Percentiles rank a stretch among this genome's conserved stretches.
Conservation (phyloP, 2,329 filamentous ascomycete genomes). For the Penicillium expansum region DNA sequence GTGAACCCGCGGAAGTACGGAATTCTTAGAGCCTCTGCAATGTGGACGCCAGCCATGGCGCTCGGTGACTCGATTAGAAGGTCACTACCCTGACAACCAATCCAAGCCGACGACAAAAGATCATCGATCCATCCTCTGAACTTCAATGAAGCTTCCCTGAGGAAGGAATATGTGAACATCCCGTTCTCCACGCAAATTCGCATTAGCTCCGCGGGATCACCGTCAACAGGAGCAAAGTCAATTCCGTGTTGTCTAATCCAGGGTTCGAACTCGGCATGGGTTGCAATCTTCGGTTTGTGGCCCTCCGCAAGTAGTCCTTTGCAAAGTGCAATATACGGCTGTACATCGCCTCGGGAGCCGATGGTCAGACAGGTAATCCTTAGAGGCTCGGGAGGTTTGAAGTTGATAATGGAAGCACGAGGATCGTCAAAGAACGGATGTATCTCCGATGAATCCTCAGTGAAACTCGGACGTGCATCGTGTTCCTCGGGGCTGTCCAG, state of each 20-base stretch:
- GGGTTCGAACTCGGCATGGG: slow-evolving; percentile 80
- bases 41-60: slow-evolving; percentile 96
- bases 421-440: slow-evolving; percentile 89
- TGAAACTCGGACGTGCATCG: slow-evolving; percentile 22
- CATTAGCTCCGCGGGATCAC: slow-evolving; percentile 93
- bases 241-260: slow-evolving; percentile 95
- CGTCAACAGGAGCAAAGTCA: slow-evolving; percentile 82
- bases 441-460: slow-evolving; percentile 43
- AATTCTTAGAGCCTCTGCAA: slow-evolving; percentile 86
- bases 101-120: slow-evolving; percentile 76
- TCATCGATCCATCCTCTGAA: slow-evolving; percentile 96
- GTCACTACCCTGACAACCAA: slow-evolving; percentile 80
- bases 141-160: slow-evolving; percentile 79
- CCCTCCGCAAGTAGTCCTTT: slow-evolving; percentile 86
- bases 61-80: slow-evolving; percentile 92
- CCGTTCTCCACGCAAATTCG: slow-evolving; percentile 93
- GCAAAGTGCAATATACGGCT: slow-evolving; percentile 95
- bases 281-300: slow-evolving; percentile 82
- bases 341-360: slow-evolving; percentile 90
- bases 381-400: slow-evolving; percentile 78
- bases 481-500: slow-evolving; percentile 42
- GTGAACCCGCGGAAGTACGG: slow-evolving; percentile 97
- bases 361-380: slow-evolving; percentile 92
- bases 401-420: slow-evolving; percentile 81
- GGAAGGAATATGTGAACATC: slow-evolving; percentile 90